Base-by-base conservation (phyloP, 2,329 filamentous ascomycete species). In the Allantophomopsis lycopodina region DNA sequence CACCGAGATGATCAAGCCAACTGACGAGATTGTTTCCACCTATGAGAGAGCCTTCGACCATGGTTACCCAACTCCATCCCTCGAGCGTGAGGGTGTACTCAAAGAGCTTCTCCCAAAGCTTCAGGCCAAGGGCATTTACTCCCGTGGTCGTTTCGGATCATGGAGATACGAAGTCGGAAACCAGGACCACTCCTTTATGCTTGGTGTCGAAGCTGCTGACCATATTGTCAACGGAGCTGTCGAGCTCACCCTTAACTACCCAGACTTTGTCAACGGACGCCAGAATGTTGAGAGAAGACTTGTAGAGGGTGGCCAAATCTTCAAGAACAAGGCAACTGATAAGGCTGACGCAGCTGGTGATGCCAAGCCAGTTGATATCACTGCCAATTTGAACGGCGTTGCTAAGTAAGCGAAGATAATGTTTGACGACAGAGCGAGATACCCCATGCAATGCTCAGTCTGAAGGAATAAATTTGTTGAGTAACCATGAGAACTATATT, bases 1-100 rank as follows among this genome's bases (percentile, higher is more conserved):
- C 76, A 98, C 91, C 14, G 83, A 94, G 50, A 94, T 98, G 86
- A 79, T 98, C 64, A 77, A 80, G 64, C 70, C 89, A 40, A 71
- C 73, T 40, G 91, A 96, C 55, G 89, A 95, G 69, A 94, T 98
- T 49, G 87, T 98, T 54, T 94, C 87, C 38, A 95, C 88, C 49
- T 98, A 98, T 71, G 86, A 95, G 75, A 86, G 91, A 64, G 79
- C 83, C 63, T 98, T 98, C 64, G 84, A 95, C 62, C 91, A 96
- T 70, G 91, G 91, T 50, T 98, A 98, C 71, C 91, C 91, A 46
- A 98, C 91, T 13, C 91, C 91, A 20, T 76, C 82, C 28, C 77
- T 98, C 32, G 91, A 96, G 76, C 84, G 91, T 63, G 91, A 98
- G 63, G 88, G 85, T 50, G 87, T 91, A 36, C 77, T 98, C 50